Evolutionary conservation across 2,329 filamentous ascomycete species (phyloP), one percentile per base, ranked within the genome.

Genomic region (Beauveria medogensis): DNA sequence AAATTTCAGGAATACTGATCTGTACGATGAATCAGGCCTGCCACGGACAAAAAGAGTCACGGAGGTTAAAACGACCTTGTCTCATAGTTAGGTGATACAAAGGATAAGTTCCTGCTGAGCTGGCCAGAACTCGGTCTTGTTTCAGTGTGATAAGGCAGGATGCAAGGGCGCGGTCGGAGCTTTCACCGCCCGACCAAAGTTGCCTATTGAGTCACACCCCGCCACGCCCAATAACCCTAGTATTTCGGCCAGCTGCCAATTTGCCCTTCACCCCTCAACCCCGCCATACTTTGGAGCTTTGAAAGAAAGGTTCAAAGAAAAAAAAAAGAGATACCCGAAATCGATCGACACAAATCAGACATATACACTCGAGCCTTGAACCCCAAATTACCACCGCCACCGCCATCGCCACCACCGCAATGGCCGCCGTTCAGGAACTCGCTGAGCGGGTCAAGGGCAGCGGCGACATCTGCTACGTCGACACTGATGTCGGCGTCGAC

Each of bases 401-500:
- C 50, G 56, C 61, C 50, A 51, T 18, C 44, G 56, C 58, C 50
- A 51, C 26, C 51, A 16, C 22, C 50, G 54, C 61, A 44, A 51
- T 79, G 77, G 71, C 76, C 57, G 72, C 75, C 63, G 67, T 77
- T 47, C 77, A 80, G 69, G 79, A 82, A 63, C 75, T 82, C 67
- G 78, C 79, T 67, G 76, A 81, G 64, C 76, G 80, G 70, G 71
- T 75, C 67, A 81, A 79, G 73, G 70, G 72, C 67, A 72, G 72
- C 67, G 71, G 73, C 69, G 71, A 74, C 18, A 77, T 59, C 60
- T 81, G 89, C 73, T 91, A 92, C 77, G 82, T 96, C 71, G 91
- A 96, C 78, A 89, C 91, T 71, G 89, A 91, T 68, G 81, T 81
- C 67, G 92, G 92, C 68, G 78, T 82, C 67, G 92, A 94, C 76